Base-by-base conservation (phyloP, 1,139 yeast genomes). In the Yamadazyma siamensis region DNA sequence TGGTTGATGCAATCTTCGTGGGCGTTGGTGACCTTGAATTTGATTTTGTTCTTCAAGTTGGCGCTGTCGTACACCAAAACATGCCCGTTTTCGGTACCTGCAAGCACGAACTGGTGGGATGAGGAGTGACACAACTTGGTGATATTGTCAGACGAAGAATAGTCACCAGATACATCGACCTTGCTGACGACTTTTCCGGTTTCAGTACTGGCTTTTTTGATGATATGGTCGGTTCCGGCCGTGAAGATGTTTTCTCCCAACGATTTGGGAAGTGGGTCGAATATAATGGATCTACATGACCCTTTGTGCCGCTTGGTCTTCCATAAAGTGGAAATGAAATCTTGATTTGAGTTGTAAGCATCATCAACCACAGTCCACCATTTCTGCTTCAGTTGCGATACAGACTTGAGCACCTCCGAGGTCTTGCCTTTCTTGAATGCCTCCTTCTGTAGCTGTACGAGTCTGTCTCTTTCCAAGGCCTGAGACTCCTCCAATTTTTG, bases 221-320 rank as follows among this genome's bases (percentile, higher is more conserved):
- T 61, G 4, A 85, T 75, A 33, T 77, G 75, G 44, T 91, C 98
- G 0, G 84, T 72, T 0, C 98, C 97, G 11, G 80, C 79, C 1
- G 95, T 71, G 45, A 66, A 84, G 1, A 84, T 38, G 30, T 51
- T 46, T 12, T 75, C 73, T 3, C 88, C 88, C 0, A 71, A 60
- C 10, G 62, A 56, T 11, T 44, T 36, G 28, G 55, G 64, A 22
- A 63, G 54, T 3, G 76, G 72, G 40, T 83, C 89, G 52, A 86
- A 82, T 11, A 75, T 61, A 5, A 87, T 61, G 6, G 83, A 77
- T 26, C 98, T 62, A 40, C 95, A 86, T 38, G 95, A 83, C 1
- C 89, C 91, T 55, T 87, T 87, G 53, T 91, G 97, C 49, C 97
- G 72, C 49, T 77, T 85, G 0, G 97, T 88, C 36, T 81, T 75